These are phyloP conservation scores for Begonia fuchsioides DNA, from an alignment of 306 rosid species.

Conservation along the genomic window DNA sequence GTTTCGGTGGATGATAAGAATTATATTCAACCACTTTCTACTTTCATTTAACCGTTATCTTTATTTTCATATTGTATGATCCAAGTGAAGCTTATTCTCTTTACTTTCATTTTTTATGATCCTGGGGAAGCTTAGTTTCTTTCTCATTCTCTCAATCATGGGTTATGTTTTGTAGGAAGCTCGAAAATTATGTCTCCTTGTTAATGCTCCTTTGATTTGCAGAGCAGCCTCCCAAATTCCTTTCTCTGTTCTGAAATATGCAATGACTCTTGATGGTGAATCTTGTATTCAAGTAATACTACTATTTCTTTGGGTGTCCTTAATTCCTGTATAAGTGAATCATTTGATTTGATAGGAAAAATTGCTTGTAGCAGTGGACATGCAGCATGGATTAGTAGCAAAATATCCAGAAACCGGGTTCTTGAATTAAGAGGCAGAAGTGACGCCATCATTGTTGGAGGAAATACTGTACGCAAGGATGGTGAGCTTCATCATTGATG, in stretches of 20 bases:
- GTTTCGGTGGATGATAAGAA: too few relatives aligned
- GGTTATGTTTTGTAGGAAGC: slow-evolving; percentile 44
- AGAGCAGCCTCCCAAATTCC: slow-evolving; percentile 71
- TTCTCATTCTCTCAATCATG: neutral
- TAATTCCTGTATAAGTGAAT: neutral
- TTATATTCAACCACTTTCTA: too few relatives aligned
- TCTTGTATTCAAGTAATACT: neutral
- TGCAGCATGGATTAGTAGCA: slow-evolving; percentile 80
- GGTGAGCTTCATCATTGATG: slow-evolving; percentile 36
- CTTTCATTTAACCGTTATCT: too few relatives aligned
- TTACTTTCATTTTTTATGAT: too few relatives aligned
- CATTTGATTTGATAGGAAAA: slow-evolving; percentile 35
- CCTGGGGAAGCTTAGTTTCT: too few relatives aligned
- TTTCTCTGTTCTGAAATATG: slow-evolving; percentile 82
- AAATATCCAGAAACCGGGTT: slow-evolving; percentile 54
- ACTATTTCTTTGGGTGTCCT: neutral
- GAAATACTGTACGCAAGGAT: slow-evolving; percentile 76
- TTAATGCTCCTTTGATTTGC: slow-evolving; percentile 86
- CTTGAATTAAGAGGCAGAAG: slow-evolving; percentile 80
- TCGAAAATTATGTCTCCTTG: slow-evolving; percentile 57
- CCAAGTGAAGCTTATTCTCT: too few relatives aligned
- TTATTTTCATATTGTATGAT: too few relatives aligned
- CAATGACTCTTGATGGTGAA: slow-evolving; percentile 98
- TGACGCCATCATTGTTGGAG: slow-evolving; percentile 83
- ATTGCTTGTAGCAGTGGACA: slow-evolving; percentile 79